Evolutionary conservation across 768 basidiomycete genomes (phyloP).

Genomic region (Cystoderma amianthinum): DNA sequence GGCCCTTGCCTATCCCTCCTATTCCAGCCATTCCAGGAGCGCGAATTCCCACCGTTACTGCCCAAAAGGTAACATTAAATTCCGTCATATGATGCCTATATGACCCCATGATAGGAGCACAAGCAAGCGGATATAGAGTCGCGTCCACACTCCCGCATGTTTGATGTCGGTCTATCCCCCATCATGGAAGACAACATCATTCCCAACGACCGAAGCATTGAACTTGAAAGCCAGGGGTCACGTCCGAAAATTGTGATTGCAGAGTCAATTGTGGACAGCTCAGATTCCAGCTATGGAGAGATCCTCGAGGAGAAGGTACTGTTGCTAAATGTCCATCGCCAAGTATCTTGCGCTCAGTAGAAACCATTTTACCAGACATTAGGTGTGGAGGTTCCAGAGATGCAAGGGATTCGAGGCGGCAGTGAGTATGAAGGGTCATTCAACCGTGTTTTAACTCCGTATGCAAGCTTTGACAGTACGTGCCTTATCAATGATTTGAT

Average conservation of each 20-base stretch:
- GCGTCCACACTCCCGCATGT: background rate
- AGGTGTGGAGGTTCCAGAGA: too few relatives aligned
- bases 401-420: too few relatives aligned
- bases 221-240: too few relatives aligned
- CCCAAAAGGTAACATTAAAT: too few relatives aligned
- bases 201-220: background rate
- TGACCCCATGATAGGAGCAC: too few relatives aligned
- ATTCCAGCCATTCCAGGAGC: background rate
- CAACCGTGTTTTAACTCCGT: background rate
- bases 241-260: too few relatives aligned
- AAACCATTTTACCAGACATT: too few relatives aligned
- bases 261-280: constrained; percentile 11
- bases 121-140: too few relatives aligned
- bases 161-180: background rate
- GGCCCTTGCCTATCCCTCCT: too few relatives aligned
- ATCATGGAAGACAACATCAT: background rate
- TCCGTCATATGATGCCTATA: too few relatives aligned
- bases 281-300: constrained; percentile 21
- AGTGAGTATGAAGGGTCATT: background rate
- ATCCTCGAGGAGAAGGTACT: constrained; percentile 10
- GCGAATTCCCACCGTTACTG: background rate
- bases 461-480: background rate
- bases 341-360: background rate
- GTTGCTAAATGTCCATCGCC: background rate
- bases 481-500: too few relatives aligned